A percentile compares a stretch with the other conserved stretches of the same genome.
phyloP scores from a whole-genome alignment of 1,284 basidiomycete genomes.

The Pisolithus thermaeus region DNA sequence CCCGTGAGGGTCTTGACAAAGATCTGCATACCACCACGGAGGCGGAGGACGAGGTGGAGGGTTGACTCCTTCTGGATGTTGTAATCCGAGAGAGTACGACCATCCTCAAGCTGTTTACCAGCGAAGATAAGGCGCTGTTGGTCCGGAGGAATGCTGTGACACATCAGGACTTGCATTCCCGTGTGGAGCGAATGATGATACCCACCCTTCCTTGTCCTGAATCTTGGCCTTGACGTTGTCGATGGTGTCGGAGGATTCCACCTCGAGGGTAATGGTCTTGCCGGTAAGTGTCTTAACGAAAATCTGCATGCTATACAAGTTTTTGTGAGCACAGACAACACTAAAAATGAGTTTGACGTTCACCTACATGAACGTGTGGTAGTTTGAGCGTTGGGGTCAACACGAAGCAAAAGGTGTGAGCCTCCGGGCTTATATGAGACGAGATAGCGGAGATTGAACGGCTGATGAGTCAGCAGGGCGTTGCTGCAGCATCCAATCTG shows the following conservation, averaged over 20 bases:
- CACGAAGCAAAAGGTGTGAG: neutral
- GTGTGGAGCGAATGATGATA: slow-evolving; percentile 23
- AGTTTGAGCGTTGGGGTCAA: neutral
- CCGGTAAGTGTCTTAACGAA: slow-evolving; percentile 80
- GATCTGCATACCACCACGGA: slow-evolving; percentile 56
- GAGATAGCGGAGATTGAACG: neutral
- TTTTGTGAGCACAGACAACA: neutral
- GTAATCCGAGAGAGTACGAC: neutral
- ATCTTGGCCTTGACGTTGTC: slow-evolving; percentile 92
- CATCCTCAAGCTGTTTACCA: neutral
- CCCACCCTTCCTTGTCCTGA: slow-evolving; percentile 80
- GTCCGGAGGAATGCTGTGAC: slow-evolving; percentile 54
- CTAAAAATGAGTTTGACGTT: neutral
- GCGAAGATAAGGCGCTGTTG: slow-evolving; percentile 34
- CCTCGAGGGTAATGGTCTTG: slow-evolving; percentile 87
- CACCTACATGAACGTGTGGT: neutral
- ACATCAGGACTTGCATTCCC: neutral
- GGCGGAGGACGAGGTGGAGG: slow-evolving; percentile 40
- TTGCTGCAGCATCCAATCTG: too few relatives aligned
- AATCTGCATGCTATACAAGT: slow-evolving; percentile 71
- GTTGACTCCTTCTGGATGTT: slow-evolving; percentile 22
- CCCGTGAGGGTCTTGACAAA: too few relatives aligned
- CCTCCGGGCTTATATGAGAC: neutral
- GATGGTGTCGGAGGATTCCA: slow-evolving; percentile 89
- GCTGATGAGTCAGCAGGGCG: neutral